Conservation (phyloP, 2,329 filamentous ascomycete species). For the Diaporthe sp. region DNA sequence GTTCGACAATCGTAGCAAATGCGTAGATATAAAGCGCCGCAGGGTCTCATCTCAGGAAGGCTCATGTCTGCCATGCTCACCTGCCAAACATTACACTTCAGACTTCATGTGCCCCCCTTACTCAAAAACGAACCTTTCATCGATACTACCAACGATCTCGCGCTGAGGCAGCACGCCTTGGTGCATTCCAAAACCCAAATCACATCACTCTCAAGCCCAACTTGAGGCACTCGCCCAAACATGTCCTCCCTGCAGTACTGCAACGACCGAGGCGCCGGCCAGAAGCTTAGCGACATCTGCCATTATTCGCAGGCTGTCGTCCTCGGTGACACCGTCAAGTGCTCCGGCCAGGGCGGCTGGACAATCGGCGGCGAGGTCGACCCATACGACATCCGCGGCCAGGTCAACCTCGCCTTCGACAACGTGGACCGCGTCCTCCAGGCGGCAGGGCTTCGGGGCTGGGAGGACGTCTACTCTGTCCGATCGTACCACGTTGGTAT, state of each 20-base stretch:
- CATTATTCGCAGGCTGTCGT: neutral
- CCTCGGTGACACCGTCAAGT: neutral
- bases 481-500: neutral
- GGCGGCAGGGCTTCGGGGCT: neutral
- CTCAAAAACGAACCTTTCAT: neutral
- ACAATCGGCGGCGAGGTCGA: constrained; percentile 10
- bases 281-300: constrained; percentile 15
- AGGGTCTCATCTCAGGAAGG: neutral
- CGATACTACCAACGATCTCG: neutral
- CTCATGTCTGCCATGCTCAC: neutral
- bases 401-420: constrained; percentile 14
- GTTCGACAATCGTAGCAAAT: neutral
- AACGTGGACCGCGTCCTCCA: constrained; percentile 5
- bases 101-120: neutral
- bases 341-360: constrained; percentile 5
- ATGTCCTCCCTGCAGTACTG: neutral
- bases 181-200: neutral
- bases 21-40: neutral
- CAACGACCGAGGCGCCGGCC: constrained; percentile 1
- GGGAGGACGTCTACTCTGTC: constrained; percentile 16
- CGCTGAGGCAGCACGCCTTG: neutral
- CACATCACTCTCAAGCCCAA: neutral
- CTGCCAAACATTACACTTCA: neutral
- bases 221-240: neutral
- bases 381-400: constrained; percentile 10